Evolutionary conservation across 1,284 basidiomycete species (phyloP), one percentile per base, ranked within the genome.

Genomic region (Serendipita sp.): DNA sequence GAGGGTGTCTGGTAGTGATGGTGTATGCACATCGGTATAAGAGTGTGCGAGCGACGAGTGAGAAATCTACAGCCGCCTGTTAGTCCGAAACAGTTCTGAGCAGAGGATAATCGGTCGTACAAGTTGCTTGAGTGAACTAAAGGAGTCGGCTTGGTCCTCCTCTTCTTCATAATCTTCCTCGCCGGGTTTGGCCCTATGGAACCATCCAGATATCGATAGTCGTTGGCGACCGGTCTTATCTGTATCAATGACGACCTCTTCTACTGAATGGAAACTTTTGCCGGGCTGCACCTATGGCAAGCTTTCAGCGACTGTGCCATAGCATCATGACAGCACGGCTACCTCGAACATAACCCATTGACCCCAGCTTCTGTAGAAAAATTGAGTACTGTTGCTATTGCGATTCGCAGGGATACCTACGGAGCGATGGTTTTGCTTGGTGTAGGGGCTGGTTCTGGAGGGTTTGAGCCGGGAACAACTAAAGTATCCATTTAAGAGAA

Each of bases 181-280:
- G 17, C 90, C 93, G 66, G 88, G 84, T 70, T 95, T 86, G 0
- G 91, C 87, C 17, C 87, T 84, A 73, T 99, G 95, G 78, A 95
- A 96, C 93, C 95, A 99, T 4, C 95, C 95, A 67, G 89, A 93
- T 68, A 99, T 90, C 69, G 91, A 93, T 66, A 98, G 75, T 53
- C 92, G 76, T 71, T 85, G 79, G 42, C 84, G 75, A 0, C 84
- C 85, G 65, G 88, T 85, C 67, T 84, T 80, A 15, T 76, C 79
- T 65, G 79, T 79, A 15, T 80, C 72, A 87, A 91, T 85, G n/a
- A 93, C 83, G 26, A 98, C 95, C 73, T 99, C 95, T 71, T 98
- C 91, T 4, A 99, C 95, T 0, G 93, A 91, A 74, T 99, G 95
- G 77, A 98, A 98, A 70, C 93, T 97, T 72, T 82, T 80, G 0